Base-by-base conservation (phyloP, 148 eudicot species). In the Camellia lanceoleosa region DNA sequence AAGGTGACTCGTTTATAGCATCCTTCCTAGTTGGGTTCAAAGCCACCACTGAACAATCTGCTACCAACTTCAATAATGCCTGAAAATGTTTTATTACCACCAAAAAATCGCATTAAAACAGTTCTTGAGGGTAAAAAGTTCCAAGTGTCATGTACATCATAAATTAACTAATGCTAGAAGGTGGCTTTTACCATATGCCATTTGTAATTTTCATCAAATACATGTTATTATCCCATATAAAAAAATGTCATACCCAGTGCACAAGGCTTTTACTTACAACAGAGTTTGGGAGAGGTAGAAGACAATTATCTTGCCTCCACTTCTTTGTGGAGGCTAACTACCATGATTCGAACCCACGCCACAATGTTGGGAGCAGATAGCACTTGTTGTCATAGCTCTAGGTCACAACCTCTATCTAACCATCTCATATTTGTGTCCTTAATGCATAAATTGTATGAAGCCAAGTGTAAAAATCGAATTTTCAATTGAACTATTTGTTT, bases 21-120 rank as follows among this genome's bases (percentile, higher is more conserved):
- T 93, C 98, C 72, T 77, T 88, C 80, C 88, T 87, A 43, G 89
- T 86, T 18, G 99, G 99, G 82, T 92, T 93, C 85, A 96, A 83
- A 46, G 99, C 99, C 65, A 86, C 90, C 56, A 82, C 73, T 0
- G 94, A 89, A 79, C 89, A 96, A 67, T 91, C 95, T 41, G 95
- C 87, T 5, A 92, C 98, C 82, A 96, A 85, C 85, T 89, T 87
- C 12, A 96, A 89, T 75, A 96, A 75, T 65, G 99, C 99, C 99
- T 96, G 94, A 76, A 73, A 83, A 23, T 49, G n/a, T 56, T 67
- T 5, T 19, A 42, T 19, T 14, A 68, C 15, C 56, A n/a, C 38
- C 23, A 41, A 68, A 19, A 9, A 76, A 11, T 55, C 42, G 51
- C 4, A 64, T 76, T 42, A 43, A 56, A 18, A 42, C 55, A 47